Percentiles rank a stretch among this genome's conserved stretches.
Conservation (phyloP, 257 asterid species). For the Haberlea rhodopensis region DNA sequence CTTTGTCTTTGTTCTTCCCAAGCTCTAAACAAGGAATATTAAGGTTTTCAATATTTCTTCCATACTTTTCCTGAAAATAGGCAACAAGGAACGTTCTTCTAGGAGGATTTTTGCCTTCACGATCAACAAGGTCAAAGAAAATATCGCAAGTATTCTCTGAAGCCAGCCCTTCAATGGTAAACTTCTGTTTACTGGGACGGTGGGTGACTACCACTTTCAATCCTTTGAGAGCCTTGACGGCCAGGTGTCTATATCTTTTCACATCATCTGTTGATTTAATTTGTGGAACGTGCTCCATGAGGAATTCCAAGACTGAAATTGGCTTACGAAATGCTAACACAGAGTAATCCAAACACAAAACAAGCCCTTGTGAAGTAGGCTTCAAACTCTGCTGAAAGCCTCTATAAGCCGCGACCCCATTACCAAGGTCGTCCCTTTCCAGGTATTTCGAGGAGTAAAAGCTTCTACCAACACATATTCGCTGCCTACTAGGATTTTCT, state of each 20-base stretch:
- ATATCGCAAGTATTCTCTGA: constrained; percentile 3
- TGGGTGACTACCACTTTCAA: constrained; percentile 41
- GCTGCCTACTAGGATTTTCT: constrained; percentile 55
- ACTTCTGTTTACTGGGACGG: constrained; percentile 35
- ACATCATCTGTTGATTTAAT: neutral
- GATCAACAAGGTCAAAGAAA: constrained; percentile 27
- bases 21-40: constrained; percentile 58
- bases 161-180: constrained; percentile 25
- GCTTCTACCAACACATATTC: constrained; percentile 41
- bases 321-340: constrained; percentile 40
- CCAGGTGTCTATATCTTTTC: too few relatives aligned
- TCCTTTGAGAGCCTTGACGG: constrained; percentile 12
- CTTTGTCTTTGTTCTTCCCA: constrained; percentile 45
- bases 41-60: constrained; percentile 34
- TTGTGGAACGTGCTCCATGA: constrained; percentile 33
- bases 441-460: constrained; percentile 45
- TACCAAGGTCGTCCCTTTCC: neutral
- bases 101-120: constrained; percentile 23
- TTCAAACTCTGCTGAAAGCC: constrained; percentile 65
- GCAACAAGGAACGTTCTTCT: constrained; percentile 31
- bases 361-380: constrained; percentile 64
- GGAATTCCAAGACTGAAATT: constrained; percentile 44
- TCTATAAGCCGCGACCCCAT: constrained; percentile 56
- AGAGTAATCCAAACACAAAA: constrained; percentile 58
- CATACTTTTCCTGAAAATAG: constrained; percentile 54